Base-by-base conservation (phyloP, 2,329 filamentous ascomycete species). In the Zalaria obscura region DNA sequence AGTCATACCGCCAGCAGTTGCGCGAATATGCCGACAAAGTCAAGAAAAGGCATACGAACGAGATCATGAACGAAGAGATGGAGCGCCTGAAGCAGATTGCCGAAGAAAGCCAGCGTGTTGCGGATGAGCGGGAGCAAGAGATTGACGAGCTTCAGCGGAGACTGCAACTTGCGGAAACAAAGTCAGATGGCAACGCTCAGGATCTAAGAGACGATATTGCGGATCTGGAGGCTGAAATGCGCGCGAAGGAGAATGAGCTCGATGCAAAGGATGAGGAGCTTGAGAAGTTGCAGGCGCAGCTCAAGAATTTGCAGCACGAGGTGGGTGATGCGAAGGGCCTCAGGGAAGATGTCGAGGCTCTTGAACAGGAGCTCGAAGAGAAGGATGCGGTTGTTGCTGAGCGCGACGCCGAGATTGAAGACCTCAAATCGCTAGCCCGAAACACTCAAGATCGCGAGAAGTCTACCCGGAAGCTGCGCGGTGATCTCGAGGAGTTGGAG, bases 21-120 rank as follows among this genome's bases (percentile, higher is more conserved):
- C 65, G 80, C 42, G 84, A 93, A 47, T 75, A 93, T 45, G 83
- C 88, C 47, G 83, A 93, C 45, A 83, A 82, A 53, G 73, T 85
- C 41, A 86, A 85, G 61, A 76, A 76, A 52, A 82, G 81, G 53
- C 78, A 86, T 48, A 52, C 52, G 3, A 79, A 87, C 52, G 78
- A 86, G 48, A 75, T 70, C 44, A 72, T 85, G 50, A 77, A 76
- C 39, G 69, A 74, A 46, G 76, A 80, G 52, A 65, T 79, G 55
- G 64, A 69, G 9, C 60, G 64, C 41, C 51, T 71, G 40, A 60
- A 62, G 40, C 58, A 56, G 39, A 46, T 66, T 41, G 63, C 64
- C 5, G 65, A 69, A 10, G 61, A 68, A 42, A 63, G 62, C 28
- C 55, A 58, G 44, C 50, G 49, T 36, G 47, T 60, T 34, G 58